Base-by-base conservation (phyloP, 2,329 filamentous ascomycete species). In the Penicillium corylophilum region DNA sequence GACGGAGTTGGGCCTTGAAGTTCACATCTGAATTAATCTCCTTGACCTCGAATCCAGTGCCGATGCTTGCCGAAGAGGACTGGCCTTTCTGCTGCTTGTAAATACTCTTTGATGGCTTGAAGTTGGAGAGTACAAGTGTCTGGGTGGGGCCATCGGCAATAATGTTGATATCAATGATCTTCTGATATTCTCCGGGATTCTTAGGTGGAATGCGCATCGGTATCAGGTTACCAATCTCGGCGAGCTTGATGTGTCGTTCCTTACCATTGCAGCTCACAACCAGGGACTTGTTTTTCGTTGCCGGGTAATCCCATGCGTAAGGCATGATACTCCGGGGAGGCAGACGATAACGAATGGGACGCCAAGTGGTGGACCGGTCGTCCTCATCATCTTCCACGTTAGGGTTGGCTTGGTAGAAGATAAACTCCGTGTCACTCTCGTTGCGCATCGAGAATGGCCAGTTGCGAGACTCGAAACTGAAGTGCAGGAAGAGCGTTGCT, bases 361-460 rank as follows among this genome's bases (percentile, higher is more conserved):
- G 88, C 90, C 94, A 99, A 4, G 90, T 90, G 47, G 89, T 92
- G 50, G 86, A 77, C 48, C 74, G 79, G 64, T 96, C 89, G 5
- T 81, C 80, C 49, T 93, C 92, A 54, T 96, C 92, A 56, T 97
- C 92, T 54, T 96, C 92, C 9, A 95, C 77, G 62, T 93, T 95
- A 4, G 94, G 94, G 64, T 97, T 87, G 16, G 90, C 89, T 71
- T 99, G 94, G 77, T 88, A 96, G 76, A 99, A 99, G 44, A 93
- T 87, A 71, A 97, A 97, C 67, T 97, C 94, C 22, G 88, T 88
- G 65, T 97, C 93, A 65, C 93, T 97, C 75, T 97, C 94, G 67
- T 99, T 99, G 59, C 94, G 88, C 86, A 99, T 96, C 0, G 92
- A 96, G 74, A 94, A 99, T 0, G 94, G 94, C 94, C 94, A 99